phyloP scores from a whole-genome alignment of 2,329 filamentous ascomycete genomes.

The Xylaria sp. region DNA sequence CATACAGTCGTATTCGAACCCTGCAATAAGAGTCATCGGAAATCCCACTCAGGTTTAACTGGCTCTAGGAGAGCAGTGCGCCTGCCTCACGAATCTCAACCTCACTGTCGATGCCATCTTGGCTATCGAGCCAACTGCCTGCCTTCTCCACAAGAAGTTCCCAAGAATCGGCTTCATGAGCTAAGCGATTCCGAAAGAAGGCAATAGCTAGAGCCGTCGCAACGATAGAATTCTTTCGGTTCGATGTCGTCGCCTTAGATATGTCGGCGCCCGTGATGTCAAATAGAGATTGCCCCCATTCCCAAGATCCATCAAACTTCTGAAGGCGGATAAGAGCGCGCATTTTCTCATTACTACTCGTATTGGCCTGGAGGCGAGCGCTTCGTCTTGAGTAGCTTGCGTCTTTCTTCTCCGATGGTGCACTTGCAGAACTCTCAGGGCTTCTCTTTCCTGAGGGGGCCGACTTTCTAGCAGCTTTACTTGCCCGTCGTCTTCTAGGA shows the following conservation, averaged over 20 bases:
- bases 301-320: constrained; percentile 32
- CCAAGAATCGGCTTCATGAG: constrained; percentile 21
- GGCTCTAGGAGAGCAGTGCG: neutral
- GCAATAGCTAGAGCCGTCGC: constrained; percentile 28
- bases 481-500: neutral
- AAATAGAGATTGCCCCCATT: constrained; percentile 17
- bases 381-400: neutral
- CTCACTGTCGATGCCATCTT: constrained; percentile 3
- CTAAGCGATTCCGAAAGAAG: constrained; percentile 12
- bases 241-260: constrained; percentile 5
- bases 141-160: constrained; percentile 31
- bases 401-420: neutral
- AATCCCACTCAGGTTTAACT: neutral
- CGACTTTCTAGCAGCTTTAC: neutral
- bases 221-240: neutral
- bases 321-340: constrained; percentile 29
- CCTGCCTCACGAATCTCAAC: neutral
- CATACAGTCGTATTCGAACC: no score
- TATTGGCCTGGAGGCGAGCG: neutral
- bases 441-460: neutral
- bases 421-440: neutral
- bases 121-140: constrained; percentile 7
- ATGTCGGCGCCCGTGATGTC: constrained; percentile 10
- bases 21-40: neutral
- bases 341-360: constrained; percentile 19